A percentile compares a stretch with the other conserved stretches of the same genome.
Evolutionary conservation across 148 eudicot genomes (phyloP).

Genomic region (Diospyros lotus): DNA sequence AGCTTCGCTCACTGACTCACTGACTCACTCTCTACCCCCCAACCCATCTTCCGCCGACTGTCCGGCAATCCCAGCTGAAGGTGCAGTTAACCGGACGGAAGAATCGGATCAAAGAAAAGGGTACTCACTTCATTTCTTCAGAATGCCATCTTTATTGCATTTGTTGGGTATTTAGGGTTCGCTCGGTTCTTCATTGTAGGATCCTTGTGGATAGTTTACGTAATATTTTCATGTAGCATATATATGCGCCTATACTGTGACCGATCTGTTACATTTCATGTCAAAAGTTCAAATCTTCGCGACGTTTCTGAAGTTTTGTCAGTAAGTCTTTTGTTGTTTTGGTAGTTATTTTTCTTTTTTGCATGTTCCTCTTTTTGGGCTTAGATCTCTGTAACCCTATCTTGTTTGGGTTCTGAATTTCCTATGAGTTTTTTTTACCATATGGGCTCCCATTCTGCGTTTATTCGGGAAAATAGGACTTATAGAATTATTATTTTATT

Average conservation of each 20-base stretch:
- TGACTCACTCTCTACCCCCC: background rate
- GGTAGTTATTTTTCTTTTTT: background rate
- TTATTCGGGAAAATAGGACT: no score
- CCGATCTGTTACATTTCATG: slow-evolving; percentile 8
- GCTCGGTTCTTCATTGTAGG: background rate
- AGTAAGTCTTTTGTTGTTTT: background rate
- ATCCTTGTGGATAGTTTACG: background rate
- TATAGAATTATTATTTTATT: background rate
- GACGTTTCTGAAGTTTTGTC: background rate
- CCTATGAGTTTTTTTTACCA: no score
- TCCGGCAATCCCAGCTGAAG: background rate
- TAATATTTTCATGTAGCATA: background rate
- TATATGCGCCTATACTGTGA: background rate
- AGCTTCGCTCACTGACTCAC: background rate
- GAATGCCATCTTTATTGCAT: background rate
- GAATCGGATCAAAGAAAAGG: background rate
- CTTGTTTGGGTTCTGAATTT: no score
- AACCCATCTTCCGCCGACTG: background rate
- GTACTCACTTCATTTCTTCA: slow-evolving; percentile 1
- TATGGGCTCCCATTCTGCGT: no score
- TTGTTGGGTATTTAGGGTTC: slow-evolving; percentile 4
- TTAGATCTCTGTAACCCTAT: no score
- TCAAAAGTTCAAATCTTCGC: background rate
- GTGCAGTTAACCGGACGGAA: background rate
- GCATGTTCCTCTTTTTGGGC: no score